Evolutionary conservation across 345 rosid species (phyloP).

Genomic region (Brassica nigra): DNA sequence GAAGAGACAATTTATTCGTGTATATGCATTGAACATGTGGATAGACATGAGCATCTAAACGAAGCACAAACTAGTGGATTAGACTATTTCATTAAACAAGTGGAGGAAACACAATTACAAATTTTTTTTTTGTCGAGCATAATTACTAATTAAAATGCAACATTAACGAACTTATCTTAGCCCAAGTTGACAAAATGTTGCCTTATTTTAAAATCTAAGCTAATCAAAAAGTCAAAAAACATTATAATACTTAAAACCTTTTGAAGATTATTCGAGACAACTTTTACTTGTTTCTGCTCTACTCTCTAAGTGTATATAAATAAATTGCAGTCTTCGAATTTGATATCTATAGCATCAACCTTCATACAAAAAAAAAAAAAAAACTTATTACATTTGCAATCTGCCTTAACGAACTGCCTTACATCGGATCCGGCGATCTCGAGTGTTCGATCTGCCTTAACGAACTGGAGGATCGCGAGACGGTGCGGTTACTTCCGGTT

Average conservation of each 20-base stretch:
- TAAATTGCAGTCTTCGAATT: background rate
- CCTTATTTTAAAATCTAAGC: background rate
- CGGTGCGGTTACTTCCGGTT: conserved; percentile 48
- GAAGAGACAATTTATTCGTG: conserved; percentile 21
- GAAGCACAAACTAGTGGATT: conserved; percentile 7
- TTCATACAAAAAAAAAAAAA: background rate
- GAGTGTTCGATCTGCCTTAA: conserved; percentile 62
- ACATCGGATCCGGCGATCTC: conserved; percentile 49
- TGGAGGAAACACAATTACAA: background rate
- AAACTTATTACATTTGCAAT: background rate
- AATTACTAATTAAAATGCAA: background rate
- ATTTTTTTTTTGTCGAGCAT: too few species aligned
- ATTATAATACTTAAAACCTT: background rate
- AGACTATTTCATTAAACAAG: conserved; percentile 23
- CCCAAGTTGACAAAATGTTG: background rate
- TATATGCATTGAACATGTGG: conserved; percentile 18
- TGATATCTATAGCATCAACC: background rate
- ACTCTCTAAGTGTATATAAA: conserved; percentile 10
- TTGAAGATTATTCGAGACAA: background rate
- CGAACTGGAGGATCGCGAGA: conserved; percentile 51
- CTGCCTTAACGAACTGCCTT: too few species aligned
- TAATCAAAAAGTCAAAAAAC: conserved; percentile 13
- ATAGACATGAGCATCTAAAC: conserved; percentile 10
- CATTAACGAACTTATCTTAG: background rate
- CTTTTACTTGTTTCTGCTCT: background rate